Evolutionary conservation across 495 filamentous ascomycete species (phyloP).

Genomic region (Sporormia fimetaria): DNA sequence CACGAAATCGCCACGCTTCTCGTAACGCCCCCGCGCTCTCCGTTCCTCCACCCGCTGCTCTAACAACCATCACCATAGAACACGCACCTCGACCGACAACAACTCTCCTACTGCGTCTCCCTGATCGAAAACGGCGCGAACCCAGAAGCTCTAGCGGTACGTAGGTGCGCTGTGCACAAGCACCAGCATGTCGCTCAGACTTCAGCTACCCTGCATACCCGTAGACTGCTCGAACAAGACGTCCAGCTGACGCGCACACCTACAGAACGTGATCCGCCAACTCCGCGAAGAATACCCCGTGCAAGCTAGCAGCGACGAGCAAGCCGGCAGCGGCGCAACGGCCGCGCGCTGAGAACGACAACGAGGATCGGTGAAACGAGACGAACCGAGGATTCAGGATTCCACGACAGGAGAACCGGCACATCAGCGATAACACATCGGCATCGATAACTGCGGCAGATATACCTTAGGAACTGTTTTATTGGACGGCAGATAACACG

Average conservation of each 20-base stretch:
- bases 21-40: slow-evolving; percentile 47
- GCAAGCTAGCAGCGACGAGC: slow-evolving; percentile 2
- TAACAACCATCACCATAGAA: slow-evolving; percentile 50
- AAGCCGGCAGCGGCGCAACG: background rate
- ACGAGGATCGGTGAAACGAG: background rate
- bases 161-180: slow-evolving; percentile 24
- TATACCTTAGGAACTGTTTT: too few relatives aligned
- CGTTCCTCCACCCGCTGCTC: too few relatives aligned
- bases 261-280: slow-evolving; percentile 31
- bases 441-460: too few relatives aligned
- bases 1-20: slow-evolving; percentile 86
- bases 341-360: slow-evolving; percentile 4
- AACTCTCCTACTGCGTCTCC: slow-evolving; percentile 86
- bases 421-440: too few relatives aligned
- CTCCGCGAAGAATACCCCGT: slow-evolving; percentile 26
- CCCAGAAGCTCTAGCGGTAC: slow-evolving; percentile 85
- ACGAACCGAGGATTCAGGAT: too few relatives aligned
- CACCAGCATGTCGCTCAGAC: too few relatives aligned
- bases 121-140: slow-evolving; percentile 96
- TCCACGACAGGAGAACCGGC: too few relatives aligned
- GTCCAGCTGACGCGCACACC: slow-evolving; percentile 1
- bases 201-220: too few relatives aligned
- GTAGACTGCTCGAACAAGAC: slow-evolving; percentile 6
- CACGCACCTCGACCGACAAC: slow-evolving; percentile 78
- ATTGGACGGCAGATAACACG: too few relatives aligned